These are phyloP conservation scores for sunflower (Helianthus annuus) DNA, from an alignment of 129 eudicot species.

Conservation along the genomic window DNA sequence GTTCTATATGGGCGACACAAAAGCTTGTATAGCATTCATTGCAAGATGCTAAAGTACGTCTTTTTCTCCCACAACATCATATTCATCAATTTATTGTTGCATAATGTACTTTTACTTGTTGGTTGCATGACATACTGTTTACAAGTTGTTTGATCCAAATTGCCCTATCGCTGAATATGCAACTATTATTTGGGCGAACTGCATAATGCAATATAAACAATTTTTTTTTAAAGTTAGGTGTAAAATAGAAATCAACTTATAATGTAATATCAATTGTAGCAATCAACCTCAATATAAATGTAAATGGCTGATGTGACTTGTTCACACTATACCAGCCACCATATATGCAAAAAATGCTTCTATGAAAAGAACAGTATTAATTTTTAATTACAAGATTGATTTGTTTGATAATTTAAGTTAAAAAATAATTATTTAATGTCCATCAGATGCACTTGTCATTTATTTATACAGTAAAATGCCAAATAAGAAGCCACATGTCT, in stretches of 20 bases:
- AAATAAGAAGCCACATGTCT: background rate
- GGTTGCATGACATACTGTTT: background rate
- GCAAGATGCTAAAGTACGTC: conserved; percentile 83
- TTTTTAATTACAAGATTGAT: background rate
- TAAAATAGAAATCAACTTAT: background rate
- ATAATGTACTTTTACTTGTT: background rate
- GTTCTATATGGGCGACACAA: conserved; percentile 78
- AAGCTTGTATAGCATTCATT: conserved; percentile 87
- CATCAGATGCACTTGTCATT: background rate
- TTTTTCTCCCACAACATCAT: conserved; percentile 18
- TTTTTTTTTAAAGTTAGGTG: background rate
- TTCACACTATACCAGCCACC: background rate
- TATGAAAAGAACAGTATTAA: background rate
- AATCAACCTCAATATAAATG: background rate
- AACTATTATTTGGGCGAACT: background rate
- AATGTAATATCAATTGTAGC: background rate
- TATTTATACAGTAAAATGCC: background rate
- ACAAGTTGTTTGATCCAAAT: background rate
- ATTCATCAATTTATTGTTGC: conserved; percentile 6
- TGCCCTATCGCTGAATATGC: background rate
- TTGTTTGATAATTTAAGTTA: background rate
- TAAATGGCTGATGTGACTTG: conserved; percentile 1
- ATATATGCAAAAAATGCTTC: background rate
- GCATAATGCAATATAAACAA: background rate
- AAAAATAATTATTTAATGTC: background rate